Evolutionary conservation across 306 rosid genomes (phyloP).

Genomic region (Acacia crassicarpa): DNA sequence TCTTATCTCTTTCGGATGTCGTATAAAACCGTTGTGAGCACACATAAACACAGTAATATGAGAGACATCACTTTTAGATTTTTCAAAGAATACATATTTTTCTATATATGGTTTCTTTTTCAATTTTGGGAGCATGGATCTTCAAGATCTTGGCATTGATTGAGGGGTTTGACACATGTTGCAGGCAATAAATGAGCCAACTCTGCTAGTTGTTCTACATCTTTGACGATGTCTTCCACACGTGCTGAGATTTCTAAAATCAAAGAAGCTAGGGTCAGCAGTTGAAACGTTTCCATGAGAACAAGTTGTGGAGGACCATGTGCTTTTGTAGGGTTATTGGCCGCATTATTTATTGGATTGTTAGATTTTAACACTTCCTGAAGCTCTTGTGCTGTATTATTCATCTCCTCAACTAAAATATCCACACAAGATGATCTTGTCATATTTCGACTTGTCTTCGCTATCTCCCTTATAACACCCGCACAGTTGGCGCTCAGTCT

Average conservation of each 20-base stretch:
- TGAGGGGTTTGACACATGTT: neutral
- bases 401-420: slow-evolving; percentile 55
- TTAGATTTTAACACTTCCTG: slow-evolving; percentile 46
- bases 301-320: neutral
- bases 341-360: slow-evolving; percentile 31
- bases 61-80: neutral
- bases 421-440: slow-evolving; percentile 59
- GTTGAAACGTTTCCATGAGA: slow-evolving; percentile 59
- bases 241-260: slow-evolving; percentile 53
- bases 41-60: neutral
- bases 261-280: slow-evolving; percentile 62
- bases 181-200: slow-evolving; percentile 40
- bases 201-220: slow-evolving; percentile 55
- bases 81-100: neutral
- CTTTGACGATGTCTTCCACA: slow-evolving; percentile 59
- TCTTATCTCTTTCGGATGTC: neutral
- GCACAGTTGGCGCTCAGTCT: slow-evolving; percentile 49
- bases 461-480: slow-evolving; percentile 62
- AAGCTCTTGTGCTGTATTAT: slow-evolving; percentile 53
- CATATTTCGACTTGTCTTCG: slow-evolving; percentile 49
- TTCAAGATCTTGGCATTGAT: neutral
- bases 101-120: neutral
- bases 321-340: neutral
- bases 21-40: neutral
- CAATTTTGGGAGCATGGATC: neutral